Percentiles rank a stretch among this genome's conserved stretches.
These are phyloP conservation scores for Chaetomium sp. DNA, from an alignment of 2,329 filamentous ascomycete species.

Conservation along the genomic window DNA sequence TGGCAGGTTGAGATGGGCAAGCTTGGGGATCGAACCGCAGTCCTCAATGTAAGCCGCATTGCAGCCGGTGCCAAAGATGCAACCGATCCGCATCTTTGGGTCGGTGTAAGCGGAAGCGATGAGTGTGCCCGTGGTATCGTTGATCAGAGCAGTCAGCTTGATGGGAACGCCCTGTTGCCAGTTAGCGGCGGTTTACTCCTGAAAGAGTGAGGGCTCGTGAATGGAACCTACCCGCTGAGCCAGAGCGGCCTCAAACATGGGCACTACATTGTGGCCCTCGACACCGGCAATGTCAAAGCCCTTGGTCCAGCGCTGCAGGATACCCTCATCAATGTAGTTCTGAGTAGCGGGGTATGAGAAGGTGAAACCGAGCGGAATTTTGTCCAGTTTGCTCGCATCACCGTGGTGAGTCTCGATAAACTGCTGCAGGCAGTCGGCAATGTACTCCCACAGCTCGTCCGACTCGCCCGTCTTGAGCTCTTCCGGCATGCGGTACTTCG, in stretches of 20 bases:
- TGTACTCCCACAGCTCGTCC: conserved; percentile 90
- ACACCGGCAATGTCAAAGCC: conserved; percentile 91
- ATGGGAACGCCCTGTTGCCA: conserved; percentile 69
- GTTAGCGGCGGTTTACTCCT: conserved; percentile 10
- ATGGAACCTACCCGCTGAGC: conserved; percentile 51
- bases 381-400: conserved; percentile 52
- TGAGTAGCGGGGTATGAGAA: conserved; percentile 95
- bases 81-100: conserved; percentile 83
- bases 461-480: conserved; percentile 80
- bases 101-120: conserved; percentile 98
- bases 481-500: conserved; percentile 91
- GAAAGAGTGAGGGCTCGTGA: neutral
- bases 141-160: conserved; percentile 87
- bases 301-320: conserved; percentile 95
- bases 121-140: conserved; percentile 94
- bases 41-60: conserved; percentile 98
- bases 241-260: conserved; percentile 76
- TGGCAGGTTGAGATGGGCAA: conserved; percentile 83
- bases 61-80: conserved; percentile 97
- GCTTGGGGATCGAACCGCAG: conserved; percentile 84
- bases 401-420: conserved; percentile 84
- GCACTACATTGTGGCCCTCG: conserved; percentile 84
- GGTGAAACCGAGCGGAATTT: conserved; percentile 81
- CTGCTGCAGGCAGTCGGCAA: conserved; percentile 84
- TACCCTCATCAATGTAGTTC: conserved; percentile 85